Base-by-base conservation (phyloP, 2,329 filamentous ascomycete species). In the Cladosporium sp. region DNA sequence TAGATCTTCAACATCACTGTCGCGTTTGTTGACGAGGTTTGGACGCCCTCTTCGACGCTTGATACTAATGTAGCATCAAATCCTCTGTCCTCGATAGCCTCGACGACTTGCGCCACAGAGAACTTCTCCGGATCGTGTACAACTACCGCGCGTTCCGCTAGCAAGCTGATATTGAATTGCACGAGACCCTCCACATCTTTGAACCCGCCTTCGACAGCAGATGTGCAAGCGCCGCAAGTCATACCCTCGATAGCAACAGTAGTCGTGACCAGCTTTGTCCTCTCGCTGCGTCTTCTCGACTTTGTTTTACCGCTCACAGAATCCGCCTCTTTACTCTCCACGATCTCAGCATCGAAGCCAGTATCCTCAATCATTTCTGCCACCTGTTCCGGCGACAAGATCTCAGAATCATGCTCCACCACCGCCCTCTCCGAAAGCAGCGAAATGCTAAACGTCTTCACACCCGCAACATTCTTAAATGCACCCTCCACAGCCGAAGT, bases 181-280 rank as follows among this genome's bases (percentile, higher is more conserved):
- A 91, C 70, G 15, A 97, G 74, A 20, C 94, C 94, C 9, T 89
- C 84, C 1, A 93, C 74, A 61, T 82, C 83, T 64, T 85, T 83
- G 74, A 99, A 94, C 3, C 89, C 91, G 51, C 84, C 82, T 68
- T 97, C 90, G 1, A 97, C 86, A 5, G 93, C 91, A 1, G 93
- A 93, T 0, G 94, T 97, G 74, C 94, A 99, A 40, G 94, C 91
- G 20, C 93, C 93, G 70, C 94, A 97, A 1, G 94, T 99, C 94
- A 99, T 99, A 51, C 94, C 94, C 64, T 94, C 90, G 56, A 99
- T 90, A 4, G 89, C 86, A 17, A 99, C 81, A 0, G 92, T 97
- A 0, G 92, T 97, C 0, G 85, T 90, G 57, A 87, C 80, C 3
- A 72, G 60, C 72, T 61, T 70, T 67, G 62, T 62, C 60, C 61